A percentile compares a stretch with the other conserved stretches of the same genome.
Conservation (phyloP, 345 rosid species). For the Salix koriyanagi region DNA sequence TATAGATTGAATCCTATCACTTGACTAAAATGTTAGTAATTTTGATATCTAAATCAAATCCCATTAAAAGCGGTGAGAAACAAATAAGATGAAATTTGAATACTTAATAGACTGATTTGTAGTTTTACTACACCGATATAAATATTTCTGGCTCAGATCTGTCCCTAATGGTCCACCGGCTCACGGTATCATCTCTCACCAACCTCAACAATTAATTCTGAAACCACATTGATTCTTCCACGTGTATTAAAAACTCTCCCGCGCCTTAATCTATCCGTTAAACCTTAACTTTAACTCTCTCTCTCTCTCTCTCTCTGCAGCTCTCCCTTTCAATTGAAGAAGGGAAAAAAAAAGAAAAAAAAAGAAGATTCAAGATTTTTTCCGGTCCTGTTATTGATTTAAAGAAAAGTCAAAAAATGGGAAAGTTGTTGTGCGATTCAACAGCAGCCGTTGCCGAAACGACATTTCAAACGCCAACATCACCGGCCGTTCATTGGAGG, state of each 20-base stretch:
- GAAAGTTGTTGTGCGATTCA: slow-evolving; percentile 77
- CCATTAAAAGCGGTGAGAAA: too few relatives aligned
- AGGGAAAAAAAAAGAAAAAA: neutral
- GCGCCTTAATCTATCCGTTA: slow-evolving; percentile 66
- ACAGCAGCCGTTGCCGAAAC: slow-evolving; percentile 57
- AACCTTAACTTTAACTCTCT: slow-evolving; percentile 25
- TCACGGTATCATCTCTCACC: slow-evolving; percentile 23
- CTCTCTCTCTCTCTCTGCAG: slow-evolving; percentile 17
- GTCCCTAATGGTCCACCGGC: slow-evolving; percentile 21
- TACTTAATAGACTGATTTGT: neutral
- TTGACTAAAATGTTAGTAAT: too few relatives aligned
- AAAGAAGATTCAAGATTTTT: neutral
- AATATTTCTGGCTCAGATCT: neutral
- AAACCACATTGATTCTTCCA: slow-evolving; percentile 30
- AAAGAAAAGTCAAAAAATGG: slow-evolving; percentile 39
- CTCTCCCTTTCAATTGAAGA: slow-evolving; percentile 17
- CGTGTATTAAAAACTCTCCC: slow-evolving; percentile 47
- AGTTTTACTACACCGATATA: neutral
- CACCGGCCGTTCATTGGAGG: slow-evolving; percentile 58
- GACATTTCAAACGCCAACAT: slow-evolving; percentile 54
- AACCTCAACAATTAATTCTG: neutral
- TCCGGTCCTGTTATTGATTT: neutral
- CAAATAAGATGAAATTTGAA: neutral
- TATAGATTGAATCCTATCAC: too few relatives aligned
- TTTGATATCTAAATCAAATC: too few relatives aligned